Percentiles rank a stretch among this genome's conserved stretches.
Evolutionary conservation across 257 asterid species (phyloP).

Genomic region (Echites panduratus): DNA sequence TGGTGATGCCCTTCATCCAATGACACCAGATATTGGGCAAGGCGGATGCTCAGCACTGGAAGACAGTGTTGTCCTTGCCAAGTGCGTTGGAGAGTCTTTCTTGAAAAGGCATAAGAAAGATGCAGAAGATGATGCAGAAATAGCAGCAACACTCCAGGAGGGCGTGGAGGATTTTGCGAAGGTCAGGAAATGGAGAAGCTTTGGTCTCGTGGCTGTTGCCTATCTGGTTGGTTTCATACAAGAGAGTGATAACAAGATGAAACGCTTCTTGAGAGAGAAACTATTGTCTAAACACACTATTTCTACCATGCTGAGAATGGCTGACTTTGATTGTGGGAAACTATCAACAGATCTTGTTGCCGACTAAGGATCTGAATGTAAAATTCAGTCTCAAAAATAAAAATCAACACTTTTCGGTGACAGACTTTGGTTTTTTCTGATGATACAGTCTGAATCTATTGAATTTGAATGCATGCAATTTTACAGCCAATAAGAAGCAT

Average conservation of each 20-base stretch:
- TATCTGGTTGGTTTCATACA: conserved; percentile 55
- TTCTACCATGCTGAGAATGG: neutral
- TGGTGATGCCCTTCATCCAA: conserved; percentile 81
- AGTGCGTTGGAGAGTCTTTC: conserved; percentile 45
- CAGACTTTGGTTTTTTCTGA: neutral
- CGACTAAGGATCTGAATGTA: neutral
- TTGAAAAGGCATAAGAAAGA: conserved; percentile 1
- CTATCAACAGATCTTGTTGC: neutral
- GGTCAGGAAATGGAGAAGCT: conserved; percentile 73
- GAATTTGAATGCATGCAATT: too few relatives aligned
- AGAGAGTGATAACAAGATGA: conserved; percentile 38
- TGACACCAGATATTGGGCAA: conserved; percentile 80
- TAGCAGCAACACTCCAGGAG: conserved; percentile 14
- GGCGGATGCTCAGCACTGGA: conserved; percentile 82
- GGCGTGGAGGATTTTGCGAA: conserved; percentile 44
- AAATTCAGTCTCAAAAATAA: neutral
- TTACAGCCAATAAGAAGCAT: neutral
- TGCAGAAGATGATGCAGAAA: conserved; percentile 16
- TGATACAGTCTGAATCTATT: neutral
- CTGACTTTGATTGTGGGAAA: conserved; percentile 10
- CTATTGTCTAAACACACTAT: conserved; percentile 30
- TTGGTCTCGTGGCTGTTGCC: conserved; percentile 44
- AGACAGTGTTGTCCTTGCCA: conserved; percentile 55
- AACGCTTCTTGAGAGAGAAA: conserved; percentile 41
- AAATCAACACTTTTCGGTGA: too few relatives aligned